Conservation (phyloP, 345 rosid genomes). For the Capsella bursapastoris region DNA sequence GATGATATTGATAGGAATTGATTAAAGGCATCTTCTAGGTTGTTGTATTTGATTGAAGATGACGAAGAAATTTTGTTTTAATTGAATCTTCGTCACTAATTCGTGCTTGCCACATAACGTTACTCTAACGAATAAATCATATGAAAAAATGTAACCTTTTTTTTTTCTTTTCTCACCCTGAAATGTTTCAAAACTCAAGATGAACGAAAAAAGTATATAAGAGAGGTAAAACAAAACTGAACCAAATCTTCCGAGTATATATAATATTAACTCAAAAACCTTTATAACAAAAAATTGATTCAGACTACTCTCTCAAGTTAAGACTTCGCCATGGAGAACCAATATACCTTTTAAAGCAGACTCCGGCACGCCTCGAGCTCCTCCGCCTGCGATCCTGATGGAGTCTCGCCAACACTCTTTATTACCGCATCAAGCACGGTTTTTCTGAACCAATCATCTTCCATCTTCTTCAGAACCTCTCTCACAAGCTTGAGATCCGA, state of each 20-base stretch:
- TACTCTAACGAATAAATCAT: too few relatives aligned
- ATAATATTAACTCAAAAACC: conserved; percentile 10
- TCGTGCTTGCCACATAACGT: too few relatives aligned
- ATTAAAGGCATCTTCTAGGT: neutral
- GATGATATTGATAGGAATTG: neutral
- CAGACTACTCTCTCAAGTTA: conserved; percentile 13
- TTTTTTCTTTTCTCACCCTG: neutral
- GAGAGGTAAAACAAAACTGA: conserved; percentile 5
- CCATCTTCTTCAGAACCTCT: conserved; percentile 61
- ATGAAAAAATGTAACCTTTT: neutral
- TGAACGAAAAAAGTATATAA: neutral
- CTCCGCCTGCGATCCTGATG: conserved; percentile 40
- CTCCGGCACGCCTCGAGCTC: conserved; percentile 48
- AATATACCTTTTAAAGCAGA: conserved; percentile 25
- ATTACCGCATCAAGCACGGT: conserved; percentile 40
- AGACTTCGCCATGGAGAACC: conserved; percentile 7
- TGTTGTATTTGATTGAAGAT: too few relatives aligned
- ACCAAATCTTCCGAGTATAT: conserved; percentile 9
- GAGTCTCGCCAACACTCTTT: conserved; percentile 35
- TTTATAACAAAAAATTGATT: neutral
- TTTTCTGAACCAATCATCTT: conserved; percentile 54
- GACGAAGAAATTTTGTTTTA: too few relatives aligned
- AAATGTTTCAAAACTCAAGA: conserved; percentile 36
- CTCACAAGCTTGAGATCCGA: conserved; percentile 53
- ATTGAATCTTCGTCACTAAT: too few relatives aligned